Conservation (phyloP, 2,329 filamentous ascomycete species). For the Thelonectria rubi region DNA sequence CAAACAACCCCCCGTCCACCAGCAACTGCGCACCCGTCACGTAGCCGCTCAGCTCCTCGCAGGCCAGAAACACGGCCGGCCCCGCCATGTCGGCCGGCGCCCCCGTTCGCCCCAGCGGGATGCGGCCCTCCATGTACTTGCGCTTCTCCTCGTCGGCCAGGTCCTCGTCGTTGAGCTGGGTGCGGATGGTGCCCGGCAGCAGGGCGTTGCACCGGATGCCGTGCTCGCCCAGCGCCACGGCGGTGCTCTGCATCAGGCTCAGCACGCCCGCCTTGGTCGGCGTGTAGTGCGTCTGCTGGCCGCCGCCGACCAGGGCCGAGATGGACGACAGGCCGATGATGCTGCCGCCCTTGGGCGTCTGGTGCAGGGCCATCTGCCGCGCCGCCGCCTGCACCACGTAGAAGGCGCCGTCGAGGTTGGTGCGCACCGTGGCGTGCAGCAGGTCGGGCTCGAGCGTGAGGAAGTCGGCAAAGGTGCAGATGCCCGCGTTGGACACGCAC, state of each 20-base stretch:
- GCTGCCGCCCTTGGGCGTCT: constrained; percentile 74
- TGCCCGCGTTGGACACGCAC: constrained; percentile 88
- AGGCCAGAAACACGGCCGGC: constrained; percentile 85
- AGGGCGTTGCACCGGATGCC: constrained; percentile 84
- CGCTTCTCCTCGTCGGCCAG: constrained; percentile 77
- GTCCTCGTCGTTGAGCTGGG: constrained; percentile 86
- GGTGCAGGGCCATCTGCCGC: constrained; percentile 75
- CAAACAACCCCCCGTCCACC: constrained; percentile 89
- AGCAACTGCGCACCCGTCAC: constrained; percentile 84
- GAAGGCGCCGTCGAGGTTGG: constrained; percentile 90
- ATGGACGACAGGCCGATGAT: constrained; percentile 83
- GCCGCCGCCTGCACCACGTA: constrained; percentile 87
- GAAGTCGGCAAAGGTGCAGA: constrained; percentile 90
- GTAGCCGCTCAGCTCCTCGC: constrained; percentile 80
- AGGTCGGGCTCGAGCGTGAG: constrained; percentile 76
- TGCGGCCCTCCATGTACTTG: constrained; percentile 81
- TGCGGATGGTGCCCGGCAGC: constrained; percentile 83
- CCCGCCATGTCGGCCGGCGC: constrained; percentile 79
- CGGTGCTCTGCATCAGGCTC: constrained; percentile 84
- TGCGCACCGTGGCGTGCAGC: constrained; percentile 75
- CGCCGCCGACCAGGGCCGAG: constrained; percentile 79
- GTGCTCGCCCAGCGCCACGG: constrained; percentile 79
- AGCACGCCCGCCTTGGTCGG: constrained; percentile 86
- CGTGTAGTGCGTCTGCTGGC: constrained; percentile 84
- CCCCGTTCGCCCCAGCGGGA: constrained; percentile 80